phyloP scores from a whole-genome alignment of 108 stramenopile species.

The Nannochloropsis oceanica region DNA sequence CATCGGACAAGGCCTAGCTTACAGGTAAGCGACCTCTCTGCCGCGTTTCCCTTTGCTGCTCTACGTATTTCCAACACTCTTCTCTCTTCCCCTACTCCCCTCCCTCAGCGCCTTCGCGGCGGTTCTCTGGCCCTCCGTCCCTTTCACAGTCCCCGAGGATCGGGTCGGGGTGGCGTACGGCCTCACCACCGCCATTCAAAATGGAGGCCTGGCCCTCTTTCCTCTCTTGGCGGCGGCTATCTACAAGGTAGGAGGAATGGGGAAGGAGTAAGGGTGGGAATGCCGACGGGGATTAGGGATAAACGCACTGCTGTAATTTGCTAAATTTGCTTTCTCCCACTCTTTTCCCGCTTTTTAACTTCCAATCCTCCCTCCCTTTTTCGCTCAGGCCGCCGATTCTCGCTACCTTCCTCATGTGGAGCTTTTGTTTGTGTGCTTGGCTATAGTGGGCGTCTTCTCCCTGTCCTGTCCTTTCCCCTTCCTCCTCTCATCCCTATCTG shows the following conservation, averaged over 20 bases:
- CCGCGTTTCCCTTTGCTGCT: constrained; percentile 37
- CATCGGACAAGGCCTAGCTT: not conserved
- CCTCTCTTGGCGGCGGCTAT: constrained; percentile 38
- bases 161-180: constrained; percentile 48
- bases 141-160: constrained; percentile 40
- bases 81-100: constrained; percentile 38
- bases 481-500: not conserved
- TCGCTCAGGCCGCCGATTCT: not conserved
- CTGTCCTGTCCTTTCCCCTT: not conserved
- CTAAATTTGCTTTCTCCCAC: not conserved
- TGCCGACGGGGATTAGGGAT: too few species aligned
- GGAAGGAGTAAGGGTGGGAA: too few species aligned
- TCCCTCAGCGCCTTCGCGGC: constrained; percentile 38
- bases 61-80: not conserved
- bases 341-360: not conserved
- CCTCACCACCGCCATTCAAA: constrained; percentile 46
- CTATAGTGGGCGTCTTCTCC: constrained; percentile 26
- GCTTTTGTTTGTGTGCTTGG: constrained; percentile 41
- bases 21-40: constrained; percentile 39
- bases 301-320: too few species aligned
- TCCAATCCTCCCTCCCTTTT: not conserved
- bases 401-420: constrained; percentile 47
- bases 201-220: constrained; percentile 46
- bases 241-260: not conserved
- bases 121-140: constrained; percentile 52